These are phyloP conservation scores for Acanthamoeba triangularis DNA, from an alignment of 208 protist species.

Conservation along the genomic window DNA sequence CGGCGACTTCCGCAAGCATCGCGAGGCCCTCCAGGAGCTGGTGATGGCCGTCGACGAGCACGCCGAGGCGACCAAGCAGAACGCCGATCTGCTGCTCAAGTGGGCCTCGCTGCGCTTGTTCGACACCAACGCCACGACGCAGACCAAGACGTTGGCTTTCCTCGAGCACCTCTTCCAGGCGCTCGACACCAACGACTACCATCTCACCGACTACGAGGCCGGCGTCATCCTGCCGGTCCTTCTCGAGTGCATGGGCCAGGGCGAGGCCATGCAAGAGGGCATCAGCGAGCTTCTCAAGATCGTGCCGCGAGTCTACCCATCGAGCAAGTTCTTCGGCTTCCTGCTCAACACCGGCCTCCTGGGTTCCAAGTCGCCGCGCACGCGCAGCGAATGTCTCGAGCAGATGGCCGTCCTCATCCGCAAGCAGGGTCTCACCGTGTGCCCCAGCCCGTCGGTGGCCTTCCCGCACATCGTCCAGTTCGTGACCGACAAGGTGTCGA, in stretches of 20 bases:
- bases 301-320: constrained; percentile 76
- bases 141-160: constrained; percentile 77
- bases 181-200: constrained; percentile 60
- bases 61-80: neutral
- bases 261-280: constrained; percentile 18
- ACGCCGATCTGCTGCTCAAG: constrained; percentile 82
- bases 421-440: constrained; percentile 79
- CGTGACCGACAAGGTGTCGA: constrained; percentile 77
- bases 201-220: constrained; percentile 83
- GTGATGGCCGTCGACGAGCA: neutral
- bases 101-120: constrained; percentile 82
- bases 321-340: constrained; percentile 76
- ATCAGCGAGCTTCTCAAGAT: constrained; percentile 29
- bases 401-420: constrained; percentile 73
- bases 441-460: constrained; percentile 55
- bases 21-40: constrained; percentile 51
- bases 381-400: constrained; percentile 75
- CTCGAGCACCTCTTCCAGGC: constrained; percentile 39
- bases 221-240: constrained; percentile 75
- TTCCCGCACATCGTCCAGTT: constrained; percentile 67
- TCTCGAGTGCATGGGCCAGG: constrained; percentile 50
- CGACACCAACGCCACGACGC: constrained; percentile 79
- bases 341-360: constrained; percentile 52
- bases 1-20: constrained; percentile 75
- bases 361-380: constrained; percentile 77